Conservation (phyloP, 495 filamentous ascomycete genomes). For the Usnea hakonensis region DNA sequence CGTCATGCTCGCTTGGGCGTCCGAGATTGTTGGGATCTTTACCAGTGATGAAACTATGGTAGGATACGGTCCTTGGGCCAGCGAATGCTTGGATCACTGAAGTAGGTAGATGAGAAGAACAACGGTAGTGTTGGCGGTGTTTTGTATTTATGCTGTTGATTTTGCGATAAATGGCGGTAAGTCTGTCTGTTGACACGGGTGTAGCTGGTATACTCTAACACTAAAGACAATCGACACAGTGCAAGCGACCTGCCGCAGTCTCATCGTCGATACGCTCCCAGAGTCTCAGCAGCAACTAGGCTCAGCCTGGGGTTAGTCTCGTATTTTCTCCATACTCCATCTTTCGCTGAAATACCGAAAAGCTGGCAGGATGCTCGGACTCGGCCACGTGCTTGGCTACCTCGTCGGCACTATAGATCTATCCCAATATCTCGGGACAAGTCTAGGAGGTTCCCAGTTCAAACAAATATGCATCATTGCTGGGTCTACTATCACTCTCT, state of each 20-base stretch:
- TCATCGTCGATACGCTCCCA: slow-evolving; percentile 88
- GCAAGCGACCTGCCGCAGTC: slow-evolving; percentile 75
- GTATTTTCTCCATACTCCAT: not conserved
- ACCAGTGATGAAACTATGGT: slow-evolving; percentile 53
- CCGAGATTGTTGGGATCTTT: slow-evolving; percentile 67
- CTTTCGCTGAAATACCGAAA: slow-evolving; percentile 9
- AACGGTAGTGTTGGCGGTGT: slow-evolving; percentile 71
- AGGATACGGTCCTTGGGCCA: not conserved
- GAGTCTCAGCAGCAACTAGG: slow-evolving; percentile 81
- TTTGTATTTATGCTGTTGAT: slow-evolving; percentile 83
- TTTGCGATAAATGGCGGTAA: slow-evolving; percentile 88
- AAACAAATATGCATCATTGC: slow-evolving; percentile 85
- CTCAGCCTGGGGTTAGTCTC: slow-evolving; percentile 72
- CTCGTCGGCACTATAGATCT: slow-evolving; percentile 75
- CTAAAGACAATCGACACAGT: slow-evolving; percentile 43
- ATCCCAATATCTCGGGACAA: slow-evolving; percentile 60
- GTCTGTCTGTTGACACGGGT: slow-evolving; percentile 23
- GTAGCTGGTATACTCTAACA: not conserved
- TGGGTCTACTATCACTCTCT: slow-evolving; percentile 56
- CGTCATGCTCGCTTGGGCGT: slow-evolving; percentile 73
- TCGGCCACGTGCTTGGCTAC: slow-evolving; percentile 81
- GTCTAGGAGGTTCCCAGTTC: slow-evolving; percentile 81
- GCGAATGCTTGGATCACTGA: not conserved
- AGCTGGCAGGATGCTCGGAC: slow-evolving; percentile 81
- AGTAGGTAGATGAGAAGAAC: slow-evolving; percentile 14